phyloP scores from a whole-genome alignment of 306 rosid genomes.

The Arachis hypogaea region DNA sequence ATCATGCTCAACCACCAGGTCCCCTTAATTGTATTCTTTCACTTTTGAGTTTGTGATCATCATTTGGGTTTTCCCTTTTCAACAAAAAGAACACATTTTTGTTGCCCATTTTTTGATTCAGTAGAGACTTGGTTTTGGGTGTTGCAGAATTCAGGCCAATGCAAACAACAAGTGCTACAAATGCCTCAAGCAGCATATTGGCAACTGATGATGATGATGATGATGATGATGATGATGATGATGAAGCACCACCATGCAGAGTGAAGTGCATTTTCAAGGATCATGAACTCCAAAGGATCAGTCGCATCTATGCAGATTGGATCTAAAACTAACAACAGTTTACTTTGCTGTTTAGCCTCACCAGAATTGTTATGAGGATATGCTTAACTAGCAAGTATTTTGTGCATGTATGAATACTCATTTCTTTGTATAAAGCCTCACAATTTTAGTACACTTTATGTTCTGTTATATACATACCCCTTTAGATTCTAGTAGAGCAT shows the following conservation, averaged over 20 bases:
- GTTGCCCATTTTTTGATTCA: too few relatives aligned
- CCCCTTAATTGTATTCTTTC: too few relatives aligned
- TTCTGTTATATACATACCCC: not conserved
- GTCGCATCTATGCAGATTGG: slow-evolving; percentile 66
- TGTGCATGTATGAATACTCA: slow-evolving; percentile 17
- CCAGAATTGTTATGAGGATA: not conserved
- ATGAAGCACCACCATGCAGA: slow-evolving; percentile 27
- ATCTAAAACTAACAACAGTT: slow-evolving; percentile 30
- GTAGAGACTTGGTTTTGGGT: too few relatives aligned
- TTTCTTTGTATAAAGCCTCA: slow-evolving; percentile 20
- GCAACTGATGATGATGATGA: too few relatives aligned
- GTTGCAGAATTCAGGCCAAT: not conserved
- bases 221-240: not conserved
- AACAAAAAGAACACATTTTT: too few relatives aligned
- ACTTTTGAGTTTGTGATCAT: too few relatives aligned
- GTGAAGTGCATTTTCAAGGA: slow-evolving; percentile 32
- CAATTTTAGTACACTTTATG: slow-evolving; percentile 7
- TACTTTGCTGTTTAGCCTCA: not conserved
- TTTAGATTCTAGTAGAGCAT: not conserved
- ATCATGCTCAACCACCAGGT: too few relatives aligned
- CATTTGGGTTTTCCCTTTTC: too few relatives aligned
- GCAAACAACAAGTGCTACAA: slow-evolving; percentile 26
- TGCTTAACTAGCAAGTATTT: not conserved
- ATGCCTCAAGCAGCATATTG: slow-evolving; percentile 1
- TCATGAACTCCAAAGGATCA: slow-evolving; percentile 38